Evolutionary conservation across 768 basidiomycete species (phyloP).

Genomic region (Tylopilus subfusipes): DNA sequence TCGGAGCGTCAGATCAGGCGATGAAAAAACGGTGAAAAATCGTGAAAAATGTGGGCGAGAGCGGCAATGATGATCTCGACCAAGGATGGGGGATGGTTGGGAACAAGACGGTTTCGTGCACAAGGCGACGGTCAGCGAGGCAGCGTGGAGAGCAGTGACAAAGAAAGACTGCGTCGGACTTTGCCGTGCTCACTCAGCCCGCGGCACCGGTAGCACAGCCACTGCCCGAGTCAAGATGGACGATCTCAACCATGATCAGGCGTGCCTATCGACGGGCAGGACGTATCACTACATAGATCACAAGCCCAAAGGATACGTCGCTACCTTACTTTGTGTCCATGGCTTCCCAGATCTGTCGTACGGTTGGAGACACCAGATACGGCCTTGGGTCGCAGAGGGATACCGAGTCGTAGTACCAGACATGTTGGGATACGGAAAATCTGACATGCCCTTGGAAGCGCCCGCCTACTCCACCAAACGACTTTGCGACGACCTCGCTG

Average conservation of each 20-base stretch:
- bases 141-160: constrained; percentile 28
- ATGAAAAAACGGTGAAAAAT: constrained; percentile 23
- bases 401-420: constrained; percentile 56
- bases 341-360: constrained; percentile 77
- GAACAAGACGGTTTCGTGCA: constrained; percentile 5
- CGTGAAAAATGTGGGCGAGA: constrained; percentile 9
- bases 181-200: constrained; percentile 23
- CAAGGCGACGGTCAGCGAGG: constrained; percentile 14
- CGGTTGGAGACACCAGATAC: constrained; percentile 74
- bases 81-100: constrained; percentile 13
- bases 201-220: constrained; percentile 21
- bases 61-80: constrained; percentile 8
- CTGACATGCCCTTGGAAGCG: constrained; percentile 56
- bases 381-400: constrained; percentile 60
- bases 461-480: constrained; percentile 57
- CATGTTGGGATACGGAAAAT: constrained; percentile 59
- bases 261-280: constrained; percentile 53
- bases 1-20: constrained; percentile 23
- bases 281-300: constrained; percentile 75
- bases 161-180: constrained; percentile 26
- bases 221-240: constrained; percentile 3
- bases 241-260: constrained; percentile 41
- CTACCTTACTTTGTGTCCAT: constrained; percentile 69
- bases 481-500: constrained; percentile 59
- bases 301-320: neutral